Evolutionary conservation across 2,329 filamentous ascomycete genomes (phyloP).

Genomic region (Aspergillus jensenii): DNA sequence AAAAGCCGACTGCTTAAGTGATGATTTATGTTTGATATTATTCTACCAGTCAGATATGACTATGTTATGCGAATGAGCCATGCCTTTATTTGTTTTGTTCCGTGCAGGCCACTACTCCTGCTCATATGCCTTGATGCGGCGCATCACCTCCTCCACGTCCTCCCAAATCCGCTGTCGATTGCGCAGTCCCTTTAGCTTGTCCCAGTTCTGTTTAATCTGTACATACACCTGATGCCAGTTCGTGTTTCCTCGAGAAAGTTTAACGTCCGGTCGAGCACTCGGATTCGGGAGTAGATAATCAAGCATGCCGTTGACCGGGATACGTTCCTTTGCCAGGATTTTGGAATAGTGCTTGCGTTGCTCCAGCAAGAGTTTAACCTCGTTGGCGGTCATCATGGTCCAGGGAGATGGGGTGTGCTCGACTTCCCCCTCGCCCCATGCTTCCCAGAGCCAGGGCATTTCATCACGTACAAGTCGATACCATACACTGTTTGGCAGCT

Average conservation of each 20-base stretch:
- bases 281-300: neutral
- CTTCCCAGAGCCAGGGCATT: slow-evolving; percentile 23
- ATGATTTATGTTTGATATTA: too few relatives aligned
- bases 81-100: too few relatives aligned
- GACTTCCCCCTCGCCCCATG: neutral
- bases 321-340: too few relatives aligned
- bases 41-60: too few relatives aligned
- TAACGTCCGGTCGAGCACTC: neutral
- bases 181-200: neutral
- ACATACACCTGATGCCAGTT: neutral
- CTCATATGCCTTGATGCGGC: neutral
- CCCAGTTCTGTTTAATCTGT: neutral
- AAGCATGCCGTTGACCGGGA: neutral
- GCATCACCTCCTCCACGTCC: neutral
- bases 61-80: too few relatives aligned
- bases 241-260: neutral
- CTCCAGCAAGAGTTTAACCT: neutral
- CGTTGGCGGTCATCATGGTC: neutral
- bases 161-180: neutral
- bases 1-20: neutral
- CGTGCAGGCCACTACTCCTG: too few relatives aligned
- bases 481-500: slow-evolving; percentile 15
- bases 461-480: slow-evolving; percentile 14
- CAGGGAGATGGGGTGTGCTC: neutral
- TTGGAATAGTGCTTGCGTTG: neutral